A percentile compares a stretch with the other conserved stretches of the same genome.
Evolutionary conservation across 2,329 filamentous ascomycete species (phyloP).

Genomic region (Delphinella strobiligena): DNA sequence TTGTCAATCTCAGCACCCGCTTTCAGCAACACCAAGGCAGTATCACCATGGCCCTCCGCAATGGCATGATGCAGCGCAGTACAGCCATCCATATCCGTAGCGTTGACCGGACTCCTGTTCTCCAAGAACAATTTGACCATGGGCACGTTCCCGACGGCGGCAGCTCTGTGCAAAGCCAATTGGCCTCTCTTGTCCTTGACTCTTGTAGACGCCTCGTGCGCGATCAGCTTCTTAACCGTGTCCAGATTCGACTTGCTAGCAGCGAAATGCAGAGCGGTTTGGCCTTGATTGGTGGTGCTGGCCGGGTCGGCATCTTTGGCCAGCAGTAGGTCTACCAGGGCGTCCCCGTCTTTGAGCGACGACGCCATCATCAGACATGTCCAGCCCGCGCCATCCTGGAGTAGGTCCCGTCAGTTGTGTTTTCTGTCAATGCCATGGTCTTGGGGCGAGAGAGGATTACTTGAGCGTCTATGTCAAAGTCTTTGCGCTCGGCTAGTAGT

Average conservation of each 20-base stretch:
- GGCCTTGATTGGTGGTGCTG: slow-evolving; percentile 59
- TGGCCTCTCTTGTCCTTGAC: slow-evolving; percentile 81
- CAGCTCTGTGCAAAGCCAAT: slow-evolving; percentile 80
- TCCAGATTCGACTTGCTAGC: slow-evolving; percentile 84
- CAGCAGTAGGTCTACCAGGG: slow-evolving; percentile 55
- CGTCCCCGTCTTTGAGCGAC: slow-evolving; percentile 60
- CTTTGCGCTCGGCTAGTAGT: slow-evolving; percentile 55
- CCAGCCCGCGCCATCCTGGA: slow-evolving; percentile 65
- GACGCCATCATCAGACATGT: slow-evolving; percentile 74
- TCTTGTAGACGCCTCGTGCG: slow-evolving; percentile 62
- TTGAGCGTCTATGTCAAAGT: slow-evolving; percentile 75
- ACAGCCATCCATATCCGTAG: slow-evolving; percentile 68
- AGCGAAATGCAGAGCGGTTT: slow-evolving; percentile 82
- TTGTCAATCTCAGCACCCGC: slow-evolving; percentile 74
- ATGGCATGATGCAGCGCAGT: slow-evolving; percentile 83
- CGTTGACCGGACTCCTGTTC: slow-evolving; percentile 68
- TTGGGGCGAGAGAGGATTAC: slow-evolving; percentile 28
- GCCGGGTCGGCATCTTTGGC: slow-evolving; percentile 60
- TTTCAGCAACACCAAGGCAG: slow-evolving; percentile 70
- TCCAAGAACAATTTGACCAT: slow-evolving; percentile 72
- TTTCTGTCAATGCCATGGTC: neutral
- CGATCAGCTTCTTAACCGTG: slow-evolving; percentile 64
- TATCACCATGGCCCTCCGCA: slow-evolving; percentile 65
- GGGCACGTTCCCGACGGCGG: slow-evolving; percentile 78
- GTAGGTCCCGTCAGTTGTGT: neutral